Conservation (phyloP, 164 flowering plant genomes). For the Berberis vulgaris region DNA sequence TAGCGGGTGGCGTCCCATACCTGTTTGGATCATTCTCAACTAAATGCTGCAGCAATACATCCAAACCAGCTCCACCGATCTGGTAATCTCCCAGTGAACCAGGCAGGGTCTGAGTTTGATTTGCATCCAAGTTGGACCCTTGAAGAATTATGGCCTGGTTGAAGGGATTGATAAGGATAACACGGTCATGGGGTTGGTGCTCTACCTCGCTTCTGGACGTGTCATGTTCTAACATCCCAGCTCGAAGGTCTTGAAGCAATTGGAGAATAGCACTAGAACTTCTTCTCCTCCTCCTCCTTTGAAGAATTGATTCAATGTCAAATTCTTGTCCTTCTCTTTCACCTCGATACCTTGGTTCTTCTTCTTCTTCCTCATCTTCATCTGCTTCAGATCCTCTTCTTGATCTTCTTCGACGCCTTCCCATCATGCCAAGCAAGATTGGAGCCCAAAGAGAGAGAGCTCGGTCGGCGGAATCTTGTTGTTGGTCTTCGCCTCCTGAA, state of each 20-base stretch:
- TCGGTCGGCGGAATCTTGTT: conserved; percentile 41
- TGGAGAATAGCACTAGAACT: conserved; percentile 57
- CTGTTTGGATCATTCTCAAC: conserved; percentile 83
- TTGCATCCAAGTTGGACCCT: conserved; percentile 27
- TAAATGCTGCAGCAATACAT: conserved; percentile 72
- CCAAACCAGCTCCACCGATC: conserved; percentile 63
- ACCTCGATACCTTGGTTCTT: conserved; percentile 28
- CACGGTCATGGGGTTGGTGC: conserved; percentile 30
- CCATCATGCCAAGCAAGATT: conserved; percentile 73
- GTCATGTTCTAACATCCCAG: conserved; percentile 34
- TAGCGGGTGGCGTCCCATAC: conserved; percentile 86
- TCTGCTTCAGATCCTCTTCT: conserved; percentile 10
- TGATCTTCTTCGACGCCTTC: conserved; percentile 26
- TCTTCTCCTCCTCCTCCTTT: conserved; percentile 62
- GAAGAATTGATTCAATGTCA: conserved; percentile 32
- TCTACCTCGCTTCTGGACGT: conserved; percentile 26
- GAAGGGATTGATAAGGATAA: conserved; percentile 55
- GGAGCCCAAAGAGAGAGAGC: conserved; percentile 80
- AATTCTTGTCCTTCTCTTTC: conserved; percentile 14
- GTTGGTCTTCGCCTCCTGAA: conserved; percentile 10
- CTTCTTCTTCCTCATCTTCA: conserved; percentile 29
- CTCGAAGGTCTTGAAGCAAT: conserved; percentile 38
- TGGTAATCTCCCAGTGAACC: conserved; percentile 65
- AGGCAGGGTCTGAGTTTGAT: conserved; percentile 13
- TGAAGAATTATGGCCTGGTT: conserved; percentile 53